Percentiles rank a stretch among this genome's conserved stretches.
Conservation (phyloP, 768 basidiomycete species). For the Boletellus ananiceps region DNA sequence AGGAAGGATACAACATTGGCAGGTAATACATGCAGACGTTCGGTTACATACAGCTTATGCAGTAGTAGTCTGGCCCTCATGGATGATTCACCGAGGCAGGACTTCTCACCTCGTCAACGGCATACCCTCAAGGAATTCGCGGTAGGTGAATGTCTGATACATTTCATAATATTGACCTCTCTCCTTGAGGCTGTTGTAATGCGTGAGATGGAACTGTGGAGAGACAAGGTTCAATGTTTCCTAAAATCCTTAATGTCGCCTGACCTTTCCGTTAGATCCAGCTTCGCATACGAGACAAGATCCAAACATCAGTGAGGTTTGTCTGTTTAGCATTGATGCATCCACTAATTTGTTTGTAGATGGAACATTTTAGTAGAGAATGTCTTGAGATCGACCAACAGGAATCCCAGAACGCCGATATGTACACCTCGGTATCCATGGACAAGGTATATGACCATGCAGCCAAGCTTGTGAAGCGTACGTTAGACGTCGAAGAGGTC, state of each 20-base stretch:
- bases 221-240: conserved; percentile 63
- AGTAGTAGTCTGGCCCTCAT: conserved; percentile 66
- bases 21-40: conserved; percentile 43
- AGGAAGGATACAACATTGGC: conserved; percentile 88
- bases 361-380: conserved; percentile 95
- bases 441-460: conserved; percentile 89
- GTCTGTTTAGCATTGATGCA: background rate
- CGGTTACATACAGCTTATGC: conserved; percentile 2
- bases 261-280: conserved; percentile 55
- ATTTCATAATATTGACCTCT: conserved; percentile 4
- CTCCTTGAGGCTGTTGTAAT: conserved; percentile 66
- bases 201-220: conserved; percentile 95
- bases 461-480: conserved; percentile 81
- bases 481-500: conserved; percentile 89
- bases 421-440: conserved; percentile 49
- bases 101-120: conserved; percentile 84
- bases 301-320: conserved; percentile 74
- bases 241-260: background rate
- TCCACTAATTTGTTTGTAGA: conserved; percentile 38
- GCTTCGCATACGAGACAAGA: conserved; percentile 82
- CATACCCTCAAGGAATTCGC: conserved; percentile 96
- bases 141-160: conserved; percentile 24
- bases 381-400: conserved; percentile 82
- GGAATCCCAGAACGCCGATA: conserved; percentile 24
- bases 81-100: conserved; percentile 75